Percentiles rank a stretch among this genome's conserved stretches.
These are phyloP conservation scores for Mycena maculata DNA, from an alignment of 768 basidiomycete genomes.

Conservation along the genomic window DNA sequence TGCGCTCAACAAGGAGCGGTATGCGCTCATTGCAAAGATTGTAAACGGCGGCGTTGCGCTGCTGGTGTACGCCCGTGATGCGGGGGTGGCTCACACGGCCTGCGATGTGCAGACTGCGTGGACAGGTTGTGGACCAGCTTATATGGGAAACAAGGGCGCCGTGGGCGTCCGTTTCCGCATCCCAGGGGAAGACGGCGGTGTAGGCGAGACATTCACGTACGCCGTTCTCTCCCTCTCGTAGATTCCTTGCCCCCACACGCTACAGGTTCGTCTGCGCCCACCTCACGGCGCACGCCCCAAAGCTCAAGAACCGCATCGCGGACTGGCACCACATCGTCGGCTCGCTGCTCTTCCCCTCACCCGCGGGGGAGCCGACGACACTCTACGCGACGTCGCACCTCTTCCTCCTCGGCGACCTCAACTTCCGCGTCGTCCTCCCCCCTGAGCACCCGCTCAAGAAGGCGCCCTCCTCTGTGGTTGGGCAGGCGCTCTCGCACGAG, in stretches of 20 bases:
- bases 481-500: constrained; percentile 57
- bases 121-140: constrained; percentile 77
- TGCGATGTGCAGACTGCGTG: constrained; percentile 78
- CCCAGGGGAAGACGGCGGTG: constrained; percentile 59
- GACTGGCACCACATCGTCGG: constrained; percentile 88
- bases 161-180: constrained; percentile 89
- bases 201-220: constrained; percentile 88
- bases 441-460: constrained; percentile 59
- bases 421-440: constrained; percentile 85
- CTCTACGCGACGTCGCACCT: constrained; percentile 90
- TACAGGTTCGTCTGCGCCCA: constrained; percentile 92
- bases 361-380: constrained; percentile 58
- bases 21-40: constrained; percentile 80
- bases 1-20: constrained; percentile 77
- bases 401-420: constrained; percentile 94
- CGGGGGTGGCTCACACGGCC: constrained; percentile 67
- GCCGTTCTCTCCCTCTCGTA: constrained; percentile 44
- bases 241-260: constrained; percentile 6
- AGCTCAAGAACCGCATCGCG: constrained; percentile 71
- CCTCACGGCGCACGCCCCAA: constrained; percentile 82
- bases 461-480: constrained; percentile 47
- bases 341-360: constrained; percentile 77
- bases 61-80: constrained; percentile 87
- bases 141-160: constrained; percentile 96
- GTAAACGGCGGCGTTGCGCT: constrained; percentile 91